A percentile compares a stretch with the other conserved stretches of the same genome.
Evolutionary conservation across 225 moss, liverwort and hornwort species (phyloP).

Genomic region (Ulota crispa): DNA sequence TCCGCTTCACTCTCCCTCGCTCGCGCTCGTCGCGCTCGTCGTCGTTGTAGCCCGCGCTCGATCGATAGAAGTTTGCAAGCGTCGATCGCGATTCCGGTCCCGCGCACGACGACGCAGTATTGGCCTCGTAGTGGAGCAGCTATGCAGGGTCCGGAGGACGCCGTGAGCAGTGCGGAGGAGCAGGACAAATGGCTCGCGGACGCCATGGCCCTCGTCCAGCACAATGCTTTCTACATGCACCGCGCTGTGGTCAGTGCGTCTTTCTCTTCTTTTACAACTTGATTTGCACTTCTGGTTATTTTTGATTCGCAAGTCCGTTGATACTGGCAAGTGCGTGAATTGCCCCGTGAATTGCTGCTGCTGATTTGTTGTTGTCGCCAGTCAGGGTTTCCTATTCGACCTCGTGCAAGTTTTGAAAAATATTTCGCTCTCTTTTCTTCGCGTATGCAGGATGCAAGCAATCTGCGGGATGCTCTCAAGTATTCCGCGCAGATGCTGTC

Average conservation of each 20-base stretch:
- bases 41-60: slow-evolving; percentile 1
- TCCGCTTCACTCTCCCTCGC: neutral
- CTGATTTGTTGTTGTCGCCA: neutral
- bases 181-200: slow-evolving; percentile 72
- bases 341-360: slow-evolving; percentile 15
- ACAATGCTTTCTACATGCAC: slow-evolving; percentile 68
- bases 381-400: slow-evolving; percentile 6
- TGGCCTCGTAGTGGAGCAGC: neutral
- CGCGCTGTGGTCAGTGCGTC: slow-evolving; percentile 51
- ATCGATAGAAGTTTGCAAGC: neutral
- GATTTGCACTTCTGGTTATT: neutral
- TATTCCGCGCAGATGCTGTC: slow-evolving; percentile 96
- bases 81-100: slow-evolving; percentile 7
- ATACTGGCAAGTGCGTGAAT: neutral
- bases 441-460: slow-evolving; percentile 79
- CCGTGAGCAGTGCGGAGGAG: slow-evolving; percentile 61
- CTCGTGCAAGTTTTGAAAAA: neutral
- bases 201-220: slow-evolving; percentile 63
- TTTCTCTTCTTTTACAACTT: neutral
- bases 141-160: slow-evolving; percentile 62
- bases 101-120: neutral
- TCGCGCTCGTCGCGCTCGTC: neutral
- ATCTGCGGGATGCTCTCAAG: slow-evolving; percentile 93
- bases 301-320: neutral
- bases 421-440: neutral